Evolutionary conservation across 2,329 filamentous ascomycete genomes (phyloP), one percentile per base, ranked within the genome.

Genomic region (Beauveria asiatica): DNA sequence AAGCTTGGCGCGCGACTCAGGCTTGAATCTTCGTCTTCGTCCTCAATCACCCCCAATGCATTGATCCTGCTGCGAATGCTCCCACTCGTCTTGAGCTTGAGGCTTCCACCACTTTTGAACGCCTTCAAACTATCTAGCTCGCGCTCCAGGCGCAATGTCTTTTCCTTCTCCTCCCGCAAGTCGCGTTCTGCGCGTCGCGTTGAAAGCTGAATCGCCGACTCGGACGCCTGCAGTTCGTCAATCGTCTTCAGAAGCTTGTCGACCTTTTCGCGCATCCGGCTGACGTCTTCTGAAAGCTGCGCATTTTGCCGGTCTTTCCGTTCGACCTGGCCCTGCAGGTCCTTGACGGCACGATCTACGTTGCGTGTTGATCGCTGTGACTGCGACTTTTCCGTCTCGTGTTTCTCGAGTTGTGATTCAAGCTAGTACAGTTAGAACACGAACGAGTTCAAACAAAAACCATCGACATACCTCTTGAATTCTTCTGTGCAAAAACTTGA

Each of bases 321-420:
- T 52, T 96, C 92, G 65, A 99, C 89, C 73, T 97, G 93, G 25
- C 85, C 82, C 74, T 97, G 90, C 25, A 97, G 83, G 73, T 97
- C 94, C 74, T 94, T 94, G 69, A 97, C 92, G 1, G 87, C 90
- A 63, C 93, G 91, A 76, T 97, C 94, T 27, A 97, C 88, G 70
- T 95, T 96, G 68, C 94, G 92, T 23, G 91, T 87, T 54, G 89
- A 92, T 61, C 93, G 89, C 68, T 92, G 89, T 63, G 92, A 91
- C 67, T 90, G 87, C 66, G 83, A 87, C 62, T 89, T 87, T 66
- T 88, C 86, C 46, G 81, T 85, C 72, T 96, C 90, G 64, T 95
- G 90, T 25, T 87, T 80, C 71, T 96, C 92, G 30, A 96, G 84
- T 65, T 93, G 88, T 25, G 85, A 83, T 74, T 99, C 93, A 67